phyloP scores from a whole-genome alignment of 306 rosid species.

The Nissolia schottii region DNA sequence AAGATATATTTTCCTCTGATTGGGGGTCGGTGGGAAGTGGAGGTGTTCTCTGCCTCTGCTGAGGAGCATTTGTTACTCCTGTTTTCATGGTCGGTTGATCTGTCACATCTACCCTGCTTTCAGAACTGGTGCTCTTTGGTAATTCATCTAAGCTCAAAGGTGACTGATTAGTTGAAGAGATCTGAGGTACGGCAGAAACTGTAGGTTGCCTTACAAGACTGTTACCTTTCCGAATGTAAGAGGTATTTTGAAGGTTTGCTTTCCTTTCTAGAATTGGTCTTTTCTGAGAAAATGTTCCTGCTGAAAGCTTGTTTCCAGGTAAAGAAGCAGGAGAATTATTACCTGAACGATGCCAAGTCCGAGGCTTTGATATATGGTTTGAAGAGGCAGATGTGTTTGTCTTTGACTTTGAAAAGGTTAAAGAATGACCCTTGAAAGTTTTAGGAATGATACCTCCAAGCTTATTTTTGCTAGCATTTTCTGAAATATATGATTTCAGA shows the following conservation, averaged over 20 bases:
- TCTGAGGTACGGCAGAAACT: conserved; percentile 46
- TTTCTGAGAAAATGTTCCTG: conserved; percentile 41
- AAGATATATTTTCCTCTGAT: conserved; percentile 39
- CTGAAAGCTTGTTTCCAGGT: conserved; percentile 31
- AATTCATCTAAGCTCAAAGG: conserved; percentile 43
- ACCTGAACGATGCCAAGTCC: conserved; percentile 67
- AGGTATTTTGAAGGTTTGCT: conserved; percentile 52
- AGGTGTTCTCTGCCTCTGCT: conserved; percentile 44
- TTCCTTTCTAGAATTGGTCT: conserved; percentile 43
- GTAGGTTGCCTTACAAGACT: conserved; percentile 74
- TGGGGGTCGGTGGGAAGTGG: conserved; percentile 29
- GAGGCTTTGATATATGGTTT: conserved; percentile 43
- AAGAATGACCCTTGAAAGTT: conserved; percentile 22
- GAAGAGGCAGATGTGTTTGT: conserved; percentile 40
- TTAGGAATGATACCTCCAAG: conserved; percentile 29
- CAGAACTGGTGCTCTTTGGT: conserved; percentile 38
- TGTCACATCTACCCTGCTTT: conserved; percentile 34
- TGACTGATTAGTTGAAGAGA: conserved; percentile 32
- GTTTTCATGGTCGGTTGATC: conserved; percentile 31
- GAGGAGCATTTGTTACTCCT: conserved; percentile 31
- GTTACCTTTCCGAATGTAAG: conserved; percentile 92
- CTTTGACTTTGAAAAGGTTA: conserved; percentile 33
- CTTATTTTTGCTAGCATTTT: conserved; percentile 44
- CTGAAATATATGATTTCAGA: conserved; percentile 21
- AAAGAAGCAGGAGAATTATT: conserved; percentile 30